Conservation (phyloP, 208 protist species). For the Porcisia hertigi region DNA sequence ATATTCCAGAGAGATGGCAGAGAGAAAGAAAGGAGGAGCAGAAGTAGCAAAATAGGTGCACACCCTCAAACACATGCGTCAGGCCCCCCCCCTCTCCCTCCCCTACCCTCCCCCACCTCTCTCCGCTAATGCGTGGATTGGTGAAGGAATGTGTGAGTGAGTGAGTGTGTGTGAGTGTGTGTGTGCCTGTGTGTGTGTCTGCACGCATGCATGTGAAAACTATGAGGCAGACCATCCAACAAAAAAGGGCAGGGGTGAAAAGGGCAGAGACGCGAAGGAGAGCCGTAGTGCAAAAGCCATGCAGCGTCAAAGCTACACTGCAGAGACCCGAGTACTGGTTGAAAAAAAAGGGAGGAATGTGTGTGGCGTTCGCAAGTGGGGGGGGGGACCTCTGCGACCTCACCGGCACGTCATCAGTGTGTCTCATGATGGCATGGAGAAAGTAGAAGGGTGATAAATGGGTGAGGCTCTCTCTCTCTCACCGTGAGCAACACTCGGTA, state of each 20-base stretch:
- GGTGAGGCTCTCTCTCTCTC: too few species aligned
- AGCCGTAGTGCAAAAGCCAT: neutral
- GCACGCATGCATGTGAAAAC: neutral
- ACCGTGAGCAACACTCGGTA: too few species aligned
- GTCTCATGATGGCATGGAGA: too few species aligned
- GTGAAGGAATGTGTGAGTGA: too few species aligned
- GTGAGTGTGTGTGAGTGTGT: neutral
- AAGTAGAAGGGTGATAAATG: too few species aligned
- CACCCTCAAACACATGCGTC: neutral
- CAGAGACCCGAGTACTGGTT: neutral
- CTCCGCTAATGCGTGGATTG: too few species aligned
- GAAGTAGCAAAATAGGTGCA: neutral
- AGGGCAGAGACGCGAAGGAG: too few species aligned
- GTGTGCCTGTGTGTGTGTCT: neutral
- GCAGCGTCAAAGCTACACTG: neutral
- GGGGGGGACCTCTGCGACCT: neutral
- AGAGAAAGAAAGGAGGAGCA: neutral
- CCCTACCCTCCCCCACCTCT: neutral
- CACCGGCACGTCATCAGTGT: too few species aligned
- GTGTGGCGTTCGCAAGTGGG: neutral
- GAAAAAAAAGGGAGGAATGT: neutral
- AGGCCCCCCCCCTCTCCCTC: neutral
- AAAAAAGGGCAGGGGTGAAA: too few species aligned
- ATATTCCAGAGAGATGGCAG: neutral
- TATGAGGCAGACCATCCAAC: neutral